These are phyloP conservation scores for Hanseniaspora gamundiae DNA, from an alignment of 1,139 yeast genomes.

Conservation along the genomic window DNA sequence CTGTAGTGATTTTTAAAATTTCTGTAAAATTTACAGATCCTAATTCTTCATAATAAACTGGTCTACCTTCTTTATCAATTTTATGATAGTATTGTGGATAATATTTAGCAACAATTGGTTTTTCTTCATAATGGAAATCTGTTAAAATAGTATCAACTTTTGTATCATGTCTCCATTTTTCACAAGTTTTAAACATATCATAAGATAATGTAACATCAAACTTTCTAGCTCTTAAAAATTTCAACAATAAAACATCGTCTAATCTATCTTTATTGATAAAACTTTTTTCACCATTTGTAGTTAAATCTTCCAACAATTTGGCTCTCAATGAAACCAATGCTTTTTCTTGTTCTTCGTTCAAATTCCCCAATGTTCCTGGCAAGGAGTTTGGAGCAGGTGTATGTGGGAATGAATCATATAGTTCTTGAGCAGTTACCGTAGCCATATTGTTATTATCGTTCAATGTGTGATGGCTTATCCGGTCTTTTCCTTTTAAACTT, in stretches of 20 bases:
- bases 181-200: slow-evolving; percentile 78
- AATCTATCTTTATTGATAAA: slow-evolving; percentile 36
- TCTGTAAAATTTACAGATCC: slow-evolving; percentile 82
- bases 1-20: slow-evolving; percentile 87
- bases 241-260: slow-evolving; percentile 80
- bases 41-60: slow-evolving; percentile 85
- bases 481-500: neutral
- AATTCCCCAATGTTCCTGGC: slow-evolving; percentile 74
- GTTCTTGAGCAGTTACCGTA: slow-evolving; percentile 12
- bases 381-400: slow-evolving; percentile 47
- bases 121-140: slow-evolving; percentile 85
- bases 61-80: slow-evolving; percentile 94
- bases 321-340: slow-evolving; percentile 47
- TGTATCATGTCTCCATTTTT: slow-evolving; percentile 78
- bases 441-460: neutral
- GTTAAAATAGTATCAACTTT: slow-evolving; percentile 78
- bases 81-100: slow-evolving; percentile 97
- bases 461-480: neutral
- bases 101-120: slow-evolving; percentile 74
- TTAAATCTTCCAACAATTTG: slow-evolving; percentile 51
- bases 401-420: slow-evolving; percentile 52
- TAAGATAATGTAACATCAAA: slow-evolving; percentile 72
- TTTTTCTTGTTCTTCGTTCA: slow-evolving; percentile 56
- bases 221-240: slow-evolving; percentile 92
- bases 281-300: slow-evolving; percentile 20